Evolutionary conservation across 2,329 filamentous ascomycete species (phyloP).

Genomic region (Fonsecaea erecta): DNA sequence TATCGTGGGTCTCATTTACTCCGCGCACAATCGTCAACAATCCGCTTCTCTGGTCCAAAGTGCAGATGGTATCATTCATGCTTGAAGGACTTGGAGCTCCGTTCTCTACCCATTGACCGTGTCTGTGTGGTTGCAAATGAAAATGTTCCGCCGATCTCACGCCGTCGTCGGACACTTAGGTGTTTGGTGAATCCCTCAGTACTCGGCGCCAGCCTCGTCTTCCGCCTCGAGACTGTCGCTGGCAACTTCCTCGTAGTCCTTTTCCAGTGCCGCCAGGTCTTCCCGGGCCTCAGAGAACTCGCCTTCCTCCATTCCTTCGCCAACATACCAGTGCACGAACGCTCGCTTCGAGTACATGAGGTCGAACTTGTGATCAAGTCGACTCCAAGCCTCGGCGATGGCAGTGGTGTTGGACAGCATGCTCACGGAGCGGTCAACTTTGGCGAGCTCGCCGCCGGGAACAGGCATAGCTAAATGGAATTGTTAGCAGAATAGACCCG

Average conservation of each 20-base stretch:
- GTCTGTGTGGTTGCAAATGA: slow-evolving; percentile 3
- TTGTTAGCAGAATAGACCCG: slow-evolving; percentile 11
- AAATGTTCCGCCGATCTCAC: not conserved
- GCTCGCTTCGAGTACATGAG: slow-evolving; percentile 72
- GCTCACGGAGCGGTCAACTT: slow-evolving; percentile 60
- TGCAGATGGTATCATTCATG: not conserved
- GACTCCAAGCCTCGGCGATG: slow-evolving; percentile 68
- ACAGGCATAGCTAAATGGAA: slow-evolving; percentile 49
- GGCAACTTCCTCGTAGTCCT: slow-evolving; percentile 85
- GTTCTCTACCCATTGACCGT: not conserved
- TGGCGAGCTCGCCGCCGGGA: slow-evolving; percentile 59
- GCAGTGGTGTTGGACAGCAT: slow-evolving; percentile 72
- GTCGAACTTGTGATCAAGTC: slow-evolving; percentile 70
- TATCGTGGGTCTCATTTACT: slow-evolving; percentile 13
- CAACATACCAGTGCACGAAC: slow-evolving; percentile 77
- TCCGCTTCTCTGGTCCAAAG: slow-evolving; percentile 1
- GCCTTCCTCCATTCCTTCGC: slow-evolving; percentile 90
- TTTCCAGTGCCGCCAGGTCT: slow-evolving; percentile 82
- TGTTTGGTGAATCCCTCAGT: slow-evolving; percentile 9
- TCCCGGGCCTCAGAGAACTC: slow-evolving; percentile 88
- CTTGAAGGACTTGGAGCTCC: not conserved
- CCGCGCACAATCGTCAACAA: not conserved
- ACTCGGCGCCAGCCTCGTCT: slow-evolving; percentile 47
- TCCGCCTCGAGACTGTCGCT: slow-evolving; percentile 67
- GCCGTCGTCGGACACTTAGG: not conserved